Percentiles rank a stretch among this genome's conserved stretches.
phyloP scores from a whole-genome alignment of 495 filamentous ascomycete genomes.

The Penicillium samsonianum region DNA sequence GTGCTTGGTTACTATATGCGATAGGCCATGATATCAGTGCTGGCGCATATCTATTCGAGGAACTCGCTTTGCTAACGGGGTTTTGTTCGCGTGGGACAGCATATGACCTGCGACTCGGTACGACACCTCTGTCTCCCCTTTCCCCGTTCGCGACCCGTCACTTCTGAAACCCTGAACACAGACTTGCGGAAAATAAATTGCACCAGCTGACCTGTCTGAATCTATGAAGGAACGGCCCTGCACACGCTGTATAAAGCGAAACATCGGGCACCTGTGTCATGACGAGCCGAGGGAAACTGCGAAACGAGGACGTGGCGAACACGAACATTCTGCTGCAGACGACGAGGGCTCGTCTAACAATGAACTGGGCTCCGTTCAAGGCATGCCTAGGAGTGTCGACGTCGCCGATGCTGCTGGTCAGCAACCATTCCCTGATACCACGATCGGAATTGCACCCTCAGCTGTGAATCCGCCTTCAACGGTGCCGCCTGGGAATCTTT shows the following conservation, averaged over 20 bases:
- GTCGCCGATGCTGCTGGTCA: constrained; percentile 45
- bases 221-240: constrained; percentile 81
- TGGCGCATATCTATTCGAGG: constrained; percentile 2
- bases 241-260: constrained; percentile 96
- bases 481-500: constrained; percentile 39
- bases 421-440: constrained; percentile 40
- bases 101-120: constrained; percentile 99
- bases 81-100: constrained; percentile 60
- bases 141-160: constrained; percentile 30
- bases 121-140: constrained; percentile 51
- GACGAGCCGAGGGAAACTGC: constrained; percentile 85
- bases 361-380: constrained; percentile 41
- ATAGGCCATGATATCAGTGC: not conserved
- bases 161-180: constrained; percentile 22
- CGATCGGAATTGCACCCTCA: constrained; percentile 37
- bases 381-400: constrained; percentile 44
- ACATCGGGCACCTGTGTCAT: constrained; percentile 98
- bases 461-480: constrained; percentile 35
- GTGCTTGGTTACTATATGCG: constrained; percentile 5
- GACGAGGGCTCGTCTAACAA: constrained; percentile 58
- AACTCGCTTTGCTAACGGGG: constrained; percentile 37
- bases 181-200: constrained; percentile 15
- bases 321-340: constrained; percentile 59
- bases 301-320: constrained; percentile 75
- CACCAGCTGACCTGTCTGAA: constrained; percentile 32